Percentiles rank a stretch among this genome's conserved stretches.
Evolutionary conservation across 306 rosid genomes (phyloP).

Genomic region (barrel medic (Medicago truncatula)): DNA sequence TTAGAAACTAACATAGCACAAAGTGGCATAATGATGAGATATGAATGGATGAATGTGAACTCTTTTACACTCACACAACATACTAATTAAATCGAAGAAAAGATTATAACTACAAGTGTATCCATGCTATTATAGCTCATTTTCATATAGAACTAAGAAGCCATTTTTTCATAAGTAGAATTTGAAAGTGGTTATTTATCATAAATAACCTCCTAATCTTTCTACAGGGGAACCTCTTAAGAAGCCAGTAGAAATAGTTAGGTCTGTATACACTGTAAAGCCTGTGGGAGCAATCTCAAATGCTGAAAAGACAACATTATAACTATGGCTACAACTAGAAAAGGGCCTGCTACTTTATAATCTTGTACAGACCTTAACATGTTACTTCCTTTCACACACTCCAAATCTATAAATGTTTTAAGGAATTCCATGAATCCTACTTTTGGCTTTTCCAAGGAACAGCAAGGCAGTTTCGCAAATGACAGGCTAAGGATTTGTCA

Average conservation of each 20-base stretch:
- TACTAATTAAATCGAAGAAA: too few relatives aligned
- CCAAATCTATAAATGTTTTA: neutral
- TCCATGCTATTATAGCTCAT: neutral
- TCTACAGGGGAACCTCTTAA: neutral
- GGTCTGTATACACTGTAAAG: neutral
- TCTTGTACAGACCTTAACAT: neutral
- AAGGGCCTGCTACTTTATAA: neutral
- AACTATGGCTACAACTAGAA: neutral
- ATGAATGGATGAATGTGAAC: too few relatives aligned
- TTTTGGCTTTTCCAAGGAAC: neutral
- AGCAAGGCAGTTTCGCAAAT: neutral
- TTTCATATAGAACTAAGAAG: constrained; percentile 14
- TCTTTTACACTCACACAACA: too few relatives aligned
- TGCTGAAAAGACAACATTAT: neutral
- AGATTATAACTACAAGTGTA: neutral
- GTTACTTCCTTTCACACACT: neutral
- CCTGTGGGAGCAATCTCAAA: neutral
- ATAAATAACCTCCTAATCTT: neutral
- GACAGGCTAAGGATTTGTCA: too few relatives aligned
- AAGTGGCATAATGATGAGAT: too few relatives aligned
- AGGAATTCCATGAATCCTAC: neutral
- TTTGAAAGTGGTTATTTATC: constrained; percentile 6
- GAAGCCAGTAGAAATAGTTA: neutral
- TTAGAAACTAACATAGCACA: too few relatives aligned
- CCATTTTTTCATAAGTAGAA: neutral